phyloP scores from a whole-genome alignment of 148 eudicot genomes.

The Bassia scoparia region DNA sequence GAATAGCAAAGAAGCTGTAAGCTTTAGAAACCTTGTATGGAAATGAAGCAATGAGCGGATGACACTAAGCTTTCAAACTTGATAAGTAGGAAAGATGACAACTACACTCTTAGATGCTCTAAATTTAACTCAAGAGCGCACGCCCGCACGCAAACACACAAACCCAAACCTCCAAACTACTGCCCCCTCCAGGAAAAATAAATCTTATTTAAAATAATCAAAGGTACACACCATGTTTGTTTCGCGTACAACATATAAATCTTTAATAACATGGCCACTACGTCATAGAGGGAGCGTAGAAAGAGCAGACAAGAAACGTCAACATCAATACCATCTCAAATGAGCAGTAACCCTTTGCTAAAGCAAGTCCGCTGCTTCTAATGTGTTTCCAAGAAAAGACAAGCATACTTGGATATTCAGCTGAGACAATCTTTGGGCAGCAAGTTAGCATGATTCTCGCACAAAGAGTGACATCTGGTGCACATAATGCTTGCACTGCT shows the following conservation, averaged over 20 bases:
- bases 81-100: too few species aligned
- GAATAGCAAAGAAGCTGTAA: too few species aligned
- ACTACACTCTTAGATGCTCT: too few species aligned
- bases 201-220: too few species aligned
- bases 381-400: constrained; percentile 84
- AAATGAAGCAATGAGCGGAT: too few species aligned
- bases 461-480: constrained; percentile 67
- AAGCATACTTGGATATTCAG: constrained; percentile 84
- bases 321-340: constrained; percentile 60
- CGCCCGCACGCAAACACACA: too few species aligned
- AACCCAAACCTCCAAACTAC: too few species aligned
- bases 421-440: constrained; percentile 68
- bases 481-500: constrained; percentile 55
- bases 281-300: neutral
- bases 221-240: too few species aligned
- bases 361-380: constrained; percentile 65
- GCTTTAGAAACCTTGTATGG: too few species aligned
- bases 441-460: constrained; percentile 46
- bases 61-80: too few species aligned
- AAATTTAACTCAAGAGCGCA: too few species aligned
- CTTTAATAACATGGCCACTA: neutral
- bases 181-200: too few species aligned
- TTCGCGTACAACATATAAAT: neutral
- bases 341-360: constrained; percentile 51
- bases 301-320: neutral